Evolutionary conservation across 495 filamentous ascomycete genomes (phyloP), one percentile per base, ranked within the genome.

Genomic region (Lepraria neglecta): DNA sequence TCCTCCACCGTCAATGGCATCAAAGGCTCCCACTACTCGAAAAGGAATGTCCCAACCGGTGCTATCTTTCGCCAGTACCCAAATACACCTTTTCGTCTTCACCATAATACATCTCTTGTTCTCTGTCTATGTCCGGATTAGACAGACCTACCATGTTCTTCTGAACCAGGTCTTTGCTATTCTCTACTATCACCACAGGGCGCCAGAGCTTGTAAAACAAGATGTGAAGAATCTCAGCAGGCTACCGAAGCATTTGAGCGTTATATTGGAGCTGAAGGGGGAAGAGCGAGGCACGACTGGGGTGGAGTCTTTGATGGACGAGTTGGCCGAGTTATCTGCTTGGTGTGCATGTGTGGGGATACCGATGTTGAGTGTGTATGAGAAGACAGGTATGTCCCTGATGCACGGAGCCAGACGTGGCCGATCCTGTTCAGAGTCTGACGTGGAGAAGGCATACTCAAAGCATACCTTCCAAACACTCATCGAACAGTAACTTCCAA

Each of bases 301-400:
- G 3, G 68, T 97, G 56, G 89, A 95, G 62, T 83, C 82, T 45
- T 74, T 98, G 62, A 83, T 97, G 74, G 87, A 96, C 65, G 92
- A 98, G 73, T 87, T 88, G 11, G 83, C 91, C 24, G 92, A 98
- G 65, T 79, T 97, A 59, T 83, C 87, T 11, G 92, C 92, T 35
- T 98, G 94, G 94, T 91, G 87, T 72, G 84, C 90, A 6, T 87
- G 89, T 67, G 85, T 89, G 17, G 91, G 91, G 4, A 95, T 98
- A 66, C 82, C 85, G 17, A 79, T 85, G 68, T 74, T 98, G 60
- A 95, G 89, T 59, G 80, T 98, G 11, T 97, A 97, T 69, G 95
- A 98, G 72, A 85, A 82, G 72, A 94, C 84, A 55, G 94, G 92
- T 95, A 79, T 56, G 78, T 66, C 6, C 47, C 12, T 47, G 11